Base-by-base conservation (phyloP, 2,329 filamentous ascomycete genomes). In the Thelonectria olida region DNA sequence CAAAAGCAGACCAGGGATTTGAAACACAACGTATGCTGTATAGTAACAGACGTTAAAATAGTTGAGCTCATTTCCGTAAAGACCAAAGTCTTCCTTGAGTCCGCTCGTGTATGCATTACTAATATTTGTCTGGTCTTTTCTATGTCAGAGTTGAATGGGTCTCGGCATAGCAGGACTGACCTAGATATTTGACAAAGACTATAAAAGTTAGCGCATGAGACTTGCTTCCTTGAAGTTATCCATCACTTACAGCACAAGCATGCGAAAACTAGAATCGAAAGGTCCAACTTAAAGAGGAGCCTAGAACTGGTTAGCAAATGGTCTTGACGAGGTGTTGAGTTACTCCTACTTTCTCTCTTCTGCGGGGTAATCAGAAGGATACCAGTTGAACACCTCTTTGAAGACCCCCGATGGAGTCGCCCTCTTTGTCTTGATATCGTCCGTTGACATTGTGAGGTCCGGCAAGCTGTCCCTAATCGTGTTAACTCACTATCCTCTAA, bases 61-160 rank as follows among this genome's bases (percentile, higher is more conserved):
- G 39, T 68, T 67, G 23, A 67, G 58, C 45, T 79, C 72, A 42
- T 78, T 78, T 4, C 73, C 75, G 5, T 72, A 65, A 45, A 76
- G 68, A 1, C 66, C 45, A 6, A 75, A 61, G 28, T 75, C 73
- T 47, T 74, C 70, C 13, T 76, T 72, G 72, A 79, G 75, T 1
- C 77, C 77, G 1, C 70, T 73, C 12, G 76, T 74, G 38, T 78
- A 79, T 10, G 77, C 77, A 64, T 73, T 74, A 50, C 68, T 75
- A 61, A 73, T 65, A 36, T 74, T 75, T 44, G 61, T 62, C 39
- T 69, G 67, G 15, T 65, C 67, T 38, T 60, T 54, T 10, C 61
- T 41, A 28, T 59, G 42, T 54, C 5, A 31, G 28, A 31, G 7
- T 12, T 53, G 39, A 25, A 8, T 31, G 1, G n/a, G 12, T 5